Base-by-base conservation (phyloP, 2,329 filamentous ascomycete species). In the Colletotrichum chrysophilum region DNA sequence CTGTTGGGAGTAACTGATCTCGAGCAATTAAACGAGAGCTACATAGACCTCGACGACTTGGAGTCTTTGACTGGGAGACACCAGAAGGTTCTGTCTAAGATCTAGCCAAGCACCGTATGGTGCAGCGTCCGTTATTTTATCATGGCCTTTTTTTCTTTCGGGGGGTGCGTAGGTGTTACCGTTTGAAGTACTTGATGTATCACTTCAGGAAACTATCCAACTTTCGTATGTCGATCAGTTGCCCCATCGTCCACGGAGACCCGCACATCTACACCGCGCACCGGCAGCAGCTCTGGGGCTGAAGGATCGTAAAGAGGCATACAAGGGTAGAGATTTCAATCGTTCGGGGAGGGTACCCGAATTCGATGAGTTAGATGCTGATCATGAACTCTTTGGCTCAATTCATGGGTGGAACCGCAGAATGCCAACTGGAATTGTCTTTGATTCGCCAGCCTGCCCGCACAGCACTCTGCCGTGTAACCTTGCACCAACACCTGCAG, bases 91-190 rank as follows among this genome's bases (percentile, higher is more conserved):
- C n/a, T 21, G n/a, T 52, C 43, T 2, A 52, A 24, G 13, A 21
- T 52, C 3, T 52, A 52, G 43, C 6, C 43, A 21, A 21, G 5
- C 6, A 52, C 13, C 6, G 12, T 6, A 2, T 2, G 2, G 4
- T 7, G 43, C 43, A 24, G 43, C 43, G 10, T 52, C n/a, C n/a
- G 6, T 13, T 52, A 52, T 2, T 52, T 7, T 2, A 24, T 13
- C 5, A 7, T 7, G 10, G 43, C 12, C 0, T 52, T 52, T 52
- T 12, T 2, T 0, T 48, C 18, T 4, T 6, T 6, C 2, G 18
- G 38, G 10, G 2, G 9, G 9, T 48, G 5, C n/a, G 4, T 7
- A n/a, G n/a, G n/a, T 21, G n/a, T 21, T 48, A 0, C 0, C 1
- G 43, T 7, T 48, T 3, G 43, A n/a, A 21, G n/a, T 6, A 3